Percentiles rank a stretch among this genome's conserved stretches.
Evolutionary conservation across 2,329 filamentous ascomycete species (phyloP).

Genomic region (Graphilbum ipis-grandicollis): DNA sequence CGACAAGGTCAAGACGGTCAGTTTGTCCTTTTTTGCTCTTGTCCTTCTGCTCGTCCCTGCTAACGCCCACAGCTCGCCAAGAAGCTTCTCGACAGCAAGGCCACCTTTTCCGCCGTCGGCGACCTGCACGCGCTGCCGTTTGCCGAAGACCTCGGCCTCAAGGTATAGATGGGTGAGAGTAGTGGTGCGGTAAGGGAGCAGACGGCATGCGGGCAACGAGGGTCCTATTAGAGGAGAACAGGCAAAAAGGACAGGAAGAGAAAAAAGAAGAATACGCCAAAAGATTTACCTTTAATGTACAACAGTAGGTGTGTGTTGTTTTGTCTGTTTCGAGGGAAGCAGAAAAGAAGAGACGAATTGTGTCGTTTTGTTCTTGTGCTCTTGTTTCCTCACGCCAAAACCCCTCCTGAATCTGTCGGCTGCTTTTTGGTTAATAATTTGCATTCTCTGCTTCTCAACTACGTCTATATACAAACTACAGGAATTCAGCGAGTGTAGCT

Average conservation of each 20-base stretch:
- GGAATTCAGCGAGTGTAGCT: too few relatives aligned
- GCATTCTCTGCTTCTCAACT: too few relatives aligned
- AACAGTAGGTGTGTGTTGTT: too few relatives aligned
- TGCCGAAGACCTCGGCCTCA: constrained; percentile 84
- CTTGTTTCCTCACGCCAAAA: too few relatives aligned
- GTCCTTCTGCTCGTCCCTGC: not conserved
- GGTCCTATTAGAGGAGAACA: not conserved
- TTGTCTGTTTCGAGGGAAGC: too few relatives aligned
- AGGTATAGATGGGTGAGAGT: constrained; percentile 48
- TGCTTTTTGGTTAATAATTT: too few relatives aligned
- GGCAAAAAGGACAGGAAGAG: not conserved
- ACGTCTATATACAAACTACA: too few relatives aligned
- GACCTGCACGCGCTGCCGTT: constrained; percentile 84
- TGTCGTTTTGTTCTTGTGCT: too few relatives aligned
- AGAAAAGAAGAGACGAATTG: too few relatives aligned
- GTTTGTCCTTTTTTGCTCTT: constrained; percentile 13
- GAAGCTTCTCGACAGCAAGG: constrained; percentile 72
- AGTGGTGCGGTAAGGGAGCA: not conserved
- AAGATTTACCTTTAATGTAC: too few relatives aligned
- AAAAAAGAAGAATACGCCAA: not conserved
- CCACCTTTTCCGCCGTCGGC: constrained; percentile 75
- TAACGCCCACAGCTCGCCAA: constrained; percentile 55
- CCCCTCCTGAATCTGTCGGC: too few relatives aligned
- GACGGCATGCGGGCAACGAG: too few relatives aligned
- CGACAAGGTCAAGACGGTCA: constrained; percentile 72